These are phyloP conservation scores for Wickerhamiella musiphila DNA, from an alignment of 805 yeast genomes.

Conservation along the genomic window DNA sequence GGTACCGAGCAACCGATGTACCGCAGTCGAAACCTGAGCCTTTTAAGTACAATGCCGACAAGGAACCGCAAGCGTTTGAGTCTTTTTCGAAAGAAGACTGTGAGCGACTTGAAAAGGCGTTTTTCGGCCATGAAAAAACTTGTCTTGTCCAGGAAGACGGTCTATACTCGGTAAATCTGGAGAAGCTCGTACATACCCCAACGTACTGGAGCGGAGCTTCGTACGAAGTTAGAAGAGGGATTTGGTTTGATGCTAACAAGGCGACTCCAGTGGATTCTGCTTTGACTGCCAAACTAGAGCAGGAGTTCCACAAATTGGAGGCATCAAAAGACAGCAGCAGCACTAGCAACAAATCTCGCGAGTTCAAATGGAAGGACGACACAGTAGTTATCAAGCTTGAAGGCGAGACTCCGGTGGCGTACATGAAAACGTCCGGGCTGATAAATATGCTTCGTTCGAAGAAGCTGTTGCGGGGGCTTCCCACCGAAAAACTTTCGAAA, in stretches of 20 bases:
- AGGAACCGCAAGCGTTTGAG: constrained; percentile 36
- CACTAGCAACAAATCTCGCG: no score
- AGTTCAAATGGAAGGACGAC: not conserved
- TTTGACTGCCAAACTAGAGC: constrained; percentile 43
- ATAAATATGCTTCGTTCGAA: no score
- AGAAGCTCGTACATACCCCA: constrained; percentile 38
- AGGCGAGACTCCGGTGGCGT: not conserved
- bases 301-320: constrained; percentile 30
- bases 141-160: constrained; percentile 69
- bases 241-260: constrained; percentile 50
- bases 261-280: constrained; percentile 33
- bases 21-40: constrained; percentile 54
- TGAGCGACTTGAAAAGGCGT: constrained; percentile 37
- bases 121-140: constrained; percentile 5
- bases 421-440: no score
- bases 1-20: constrained; percentile 76
- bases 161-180: constrained; percentile 54
- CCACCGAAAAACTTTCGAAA: constrained; percentile 1
- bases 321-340: no score
- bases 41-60: constrained; percentile 32
- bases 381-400: not conserved
- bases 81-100: constrained; percentile 56
- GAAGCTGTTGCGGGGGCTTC: constrained; percentile 1
- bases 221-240: constrained; percentile 67
- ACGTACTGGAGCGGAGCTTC: constrained; percentile 80